These are phyloP conservation scores for Sechiopsis laciniata DNA, from an alignment of 306 rosid species.

Conservation along the genomic window DNA sequence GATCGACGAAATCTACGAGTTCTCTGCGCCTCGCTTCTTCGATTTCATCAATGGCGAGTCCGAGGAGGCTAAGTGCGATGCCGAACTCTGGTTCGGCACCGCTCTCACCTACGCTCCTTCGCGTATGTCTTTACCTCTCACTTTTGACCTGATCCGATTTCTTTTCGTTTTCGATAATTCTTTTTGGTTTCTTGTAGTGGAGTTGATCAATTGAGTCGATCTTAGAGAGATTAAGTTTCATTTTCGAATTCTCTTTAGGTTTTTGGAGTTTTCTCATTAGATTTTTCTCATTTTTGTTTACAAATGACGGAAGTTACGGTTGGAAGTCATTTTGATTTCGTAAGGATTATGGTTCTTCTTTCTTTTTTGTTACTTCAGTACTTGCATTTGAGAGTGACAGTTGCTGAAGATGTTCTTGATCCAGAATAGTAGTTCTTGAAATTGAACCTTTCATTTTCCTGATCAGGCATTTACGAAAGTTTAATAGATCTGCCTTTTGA, in stretches of 20 bases:
- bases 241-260: background rate
- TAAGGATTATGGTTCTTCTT: background rate
- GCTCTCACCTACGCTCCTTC: slow-evolving; percentile 81
- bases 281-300: background rate
- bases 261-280: background rate
- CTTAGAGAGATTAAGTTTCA: background rate
- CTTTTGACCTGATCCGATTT: background rate
- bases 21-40: slow-evolving; percentile 82
- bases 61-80: slow-evolving; percentile 40
- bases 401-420: background rate
- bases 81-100: slow-evolving; percentile 84
- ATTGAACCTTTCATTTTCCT: background rate
- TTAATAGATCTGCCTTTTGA: no score
- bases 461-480: background rate
- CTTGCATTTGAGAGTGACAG: background rate
- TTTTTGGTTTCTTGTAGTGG: slow-evolving; percentile 14
- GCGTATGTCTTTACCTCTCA: slow-evolving; percentile 41
- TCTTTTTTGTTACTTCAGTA: background rate
- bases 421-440: background rate
- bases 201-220: background rate
- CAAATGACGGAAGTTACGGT: background rate
- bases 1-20: slow-evolving; percentile 71
- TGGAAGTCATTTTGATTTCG: background rate
- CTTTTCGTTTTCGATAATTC: background rate
- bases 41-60: slow-evolving; percentile 59